Conservation (phyloP, 257 asterid genomes). For the Solanum rostratum region DNA sequence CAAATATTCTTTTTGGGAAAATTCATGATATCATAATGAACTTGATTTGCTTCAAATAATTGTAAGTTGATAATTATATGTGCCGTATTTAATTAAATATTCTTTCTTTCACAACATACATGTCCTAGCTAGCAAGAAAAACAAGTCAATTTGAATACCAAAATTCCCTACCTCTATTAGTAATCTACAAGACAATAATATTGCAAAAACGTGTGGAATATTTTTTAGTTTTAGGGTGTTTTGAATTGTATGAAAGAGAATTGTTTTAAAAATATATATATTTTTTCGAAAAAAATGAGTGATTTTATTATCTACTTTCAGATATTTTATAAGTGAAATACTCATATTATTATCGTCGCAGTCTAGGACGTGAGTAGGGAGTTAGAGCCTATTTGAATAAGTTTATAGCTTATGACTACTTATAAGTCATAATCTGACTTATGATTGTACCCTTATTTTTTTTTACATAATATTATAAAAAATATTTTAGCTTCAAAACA, state of each 20-base stretch:
- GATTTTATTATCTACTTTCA: neutral
- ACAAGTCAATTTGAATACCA: neutral
- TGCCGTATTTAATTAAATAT: neutral
- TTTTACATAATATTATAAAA: no score
- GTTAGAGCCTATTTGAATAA: fast-evolving
- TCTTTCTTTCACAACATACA: neutral
- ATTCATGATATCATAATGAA: neutral
- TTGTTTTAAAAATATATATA: neutral
- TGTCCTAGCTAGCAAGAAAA: neutral
- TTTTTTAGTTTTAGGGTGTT: neutral
- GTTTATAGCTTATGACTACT: neutral
- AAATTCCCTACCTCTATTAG: neutral
- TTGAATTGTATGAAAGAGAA: neutral
- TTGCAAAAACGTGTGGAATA: neutral
- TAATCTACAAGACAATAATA: neutral
- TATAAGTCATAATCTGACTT: neutral
- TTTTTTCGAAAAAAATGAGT: neutral
- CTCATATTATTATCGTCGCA: neutral
- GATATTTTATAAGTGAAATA: neutral
- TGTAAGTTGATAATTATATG: neutral
- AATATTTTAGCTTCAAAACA: no score
- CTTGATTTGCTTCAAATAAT: neutral
- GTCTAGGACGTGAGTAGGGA: neutral
- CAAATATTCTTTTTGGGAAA: neutral
- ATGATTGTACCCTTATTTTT: neutral